phyloP scores from a whole-genome alignment of 192 early-diverging fungal genomes.

The Backusella macrospora region DNA sequence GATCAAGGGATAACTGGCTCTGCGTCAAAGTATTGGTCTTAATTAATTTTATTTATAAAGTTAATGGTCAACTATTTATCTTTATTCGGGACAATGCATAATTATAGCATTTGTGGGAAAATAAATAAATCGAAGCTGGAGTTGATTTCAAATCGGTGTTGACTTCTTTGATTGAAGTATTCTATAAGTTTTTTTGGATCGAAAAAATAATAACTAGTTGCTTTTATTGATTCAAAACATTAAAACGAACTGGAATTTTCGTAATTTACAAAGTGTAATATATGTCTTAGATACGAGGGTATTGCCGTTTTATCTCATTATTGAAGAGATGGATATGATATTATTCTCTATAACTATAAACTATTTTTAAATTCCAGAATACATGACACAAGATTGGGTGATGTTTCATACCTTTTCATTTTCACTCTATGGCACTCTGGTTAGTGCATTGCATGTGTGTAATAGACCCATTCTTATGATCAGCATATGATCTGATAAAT shows the following conservation, averaged over 20 bases:
- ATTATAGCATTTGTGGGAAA: neutral
- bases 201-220: too few species aligned
- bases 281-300: neutral
- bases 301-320: neutral
- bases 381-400: neutral
- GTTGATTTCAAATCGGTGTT: neutral
- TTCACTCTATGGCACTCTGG: constrained; percentile 40
- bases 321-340: neutral
- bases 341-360: neutral
- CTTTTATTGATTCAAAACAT: too few species aligned
- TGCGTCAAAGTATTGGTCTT: neutral
- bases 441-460: constrained; percentile 30
- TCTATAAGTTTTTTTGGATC: too few species aligned
- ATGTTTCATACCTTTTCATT: constrained; percentile 49
- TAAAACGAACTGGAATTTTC: too few species aligned
- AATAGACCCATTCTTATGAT: constrained; percentile 57
- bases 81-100: constrained; percentile 1
- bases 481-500: constrained; percentile 69
- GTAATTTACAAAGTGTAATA: too few species aligned
- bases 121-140: neutral
- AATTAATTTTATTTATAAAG: neutral
- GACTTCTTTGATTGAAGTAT: neutral
- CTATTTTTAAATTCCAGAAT: neutral
- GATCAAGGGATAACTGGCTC: neutral
- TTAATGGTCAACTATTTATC: neutral